Evolutionary conservation across 2,329 filamentous ascomycete species (phyloP).

Genomic region (Talaromyces sp.): DNA sequence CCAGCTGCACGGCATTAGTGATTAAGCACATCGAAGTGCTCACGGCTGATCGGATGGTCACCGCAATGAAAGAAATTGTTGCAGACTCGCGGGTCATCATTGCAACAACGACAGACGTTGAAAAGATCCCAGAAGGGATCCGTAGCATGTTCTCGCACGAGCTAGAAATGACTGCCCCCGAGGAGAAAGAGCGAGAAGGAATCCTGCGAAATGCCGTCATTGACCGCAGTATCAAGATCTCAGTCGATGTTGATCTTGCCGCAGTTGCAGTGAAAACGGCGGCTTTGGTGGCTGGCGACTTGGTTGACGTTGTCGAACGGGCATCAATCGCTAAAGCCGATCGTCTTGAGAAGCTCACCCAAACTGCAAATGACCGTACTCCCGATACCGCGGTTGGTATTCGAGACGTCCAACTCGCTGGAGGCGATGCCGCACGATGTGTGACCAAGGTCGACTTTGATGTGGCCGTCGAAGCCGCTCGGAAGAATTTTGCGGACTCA

Average conservation of each 20-base stretch:
- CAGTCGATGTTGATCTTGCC: constrained; percentile 76
- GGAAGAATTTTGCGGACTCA: constrained; percentile 96
- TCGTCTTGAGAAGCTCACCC: constrained; percentile 70
- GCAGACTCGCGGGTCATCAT: constrained; percentile 77
- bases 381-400: constrained; percentile 51
- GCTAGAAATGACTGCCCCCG: constrained; percentile 85
- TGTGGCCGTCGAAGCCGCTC: constrained; percentile 85
- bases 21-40: constrained; percentile 86
- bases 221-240: constrained; percentile 69
- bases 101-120: constrained; percentile 90
- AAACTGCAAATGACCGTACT: constrained; percentile 24
- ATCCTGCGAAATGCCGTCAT: constrained; percentile 76
- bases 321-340: constrained; percentile 72
- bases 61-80: constrained; percentile 78
- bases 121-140: constrained; percentile 87
- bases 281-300: constrained; percentile 86
- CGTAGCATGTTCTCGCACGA: constrained; percentile 93
- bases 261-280: constrained; percentile 92
- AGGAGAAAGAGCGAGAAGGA: constrained; percentile 85
- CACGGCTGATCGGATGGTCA: constrained; percentile 83
- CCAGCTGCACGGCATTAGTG: constrained; percentile 77
- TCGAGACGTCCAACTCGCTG: constrained; percentile 81
- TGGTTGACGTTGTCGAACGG: constrained; percentile 90
- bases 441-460: constrained; percentile 84
- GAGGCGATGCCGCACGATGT: constrained; percentile 72